phyloP scores from a whole-genome alignment of 2,329 filamentous ascomycete genomes.

The Monosporascus cannonballus region DNA sequence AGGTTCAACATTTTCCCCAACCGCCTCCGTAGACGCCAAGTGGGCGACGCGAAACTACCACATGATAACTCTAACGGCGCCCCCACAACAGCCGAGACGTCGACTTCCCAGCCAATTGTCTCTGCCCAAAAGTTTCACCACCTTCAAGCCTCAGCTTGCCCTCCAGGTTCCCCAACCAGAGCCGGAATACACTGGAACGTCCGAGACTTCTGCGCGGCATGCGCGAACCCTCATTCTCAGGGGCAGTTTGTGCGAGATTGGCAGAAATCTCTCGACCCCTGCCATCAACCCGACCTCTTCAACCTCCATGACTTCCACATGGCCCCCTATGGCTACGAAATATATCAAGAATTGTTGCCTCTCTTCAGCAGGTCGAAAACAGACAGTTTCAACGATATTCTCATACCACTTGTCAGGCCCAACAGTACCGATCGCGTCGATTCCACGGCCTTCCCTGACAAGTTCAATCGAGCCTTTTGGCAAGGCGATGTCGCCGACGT shows the following conservation, averaged over 20 bases:
- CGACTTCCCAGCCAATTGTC: constrained; percentile 12
- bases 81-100: constrained; percentile 1
- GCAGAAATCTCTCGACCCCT: constrained; percentile 59
- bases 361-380: constrained; percentile 73
- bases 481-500: constrained; percentile 58
- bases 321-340: constrained; percentile 54
- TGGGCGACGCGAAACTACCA: constrained; percentile 2
- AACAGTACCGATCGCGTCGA: constrained; percentile 44
- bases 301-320: constrained; percentile 70
- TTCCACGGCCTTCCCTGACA: constrained; percentile 48
- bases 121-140: constrained; percentile 20
- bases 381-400: constrained; percentile 67
- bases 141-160: constrained; percentile 47
- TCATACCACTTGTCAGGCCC: constrained; percentile 56
- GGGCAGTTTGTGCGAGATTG: constrained; percentile 63
- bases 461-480: constrained; percentile 66
- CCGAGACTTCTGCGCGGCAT: constrained; percentile 57
- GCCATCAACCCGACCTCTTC: constrained; percentile 70
- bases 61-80: constrained; percentile 1
- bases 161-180: constrained; percentile 54
- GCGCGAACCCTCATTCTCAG: constrained; percentile 57
- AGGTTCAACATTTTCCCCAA: constrained; percentile 47
- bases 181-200: constrained; percentile 57
- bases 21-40: constrained; percentile 25
- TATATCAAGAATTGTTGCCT: constrained; percentile 60